Evolutionary conservation across 1,139 yeast species (phyloP), one percentile per base, ranked within the genome.

Genomic region (Nakaseomyces uthaithaninus): DNA sequence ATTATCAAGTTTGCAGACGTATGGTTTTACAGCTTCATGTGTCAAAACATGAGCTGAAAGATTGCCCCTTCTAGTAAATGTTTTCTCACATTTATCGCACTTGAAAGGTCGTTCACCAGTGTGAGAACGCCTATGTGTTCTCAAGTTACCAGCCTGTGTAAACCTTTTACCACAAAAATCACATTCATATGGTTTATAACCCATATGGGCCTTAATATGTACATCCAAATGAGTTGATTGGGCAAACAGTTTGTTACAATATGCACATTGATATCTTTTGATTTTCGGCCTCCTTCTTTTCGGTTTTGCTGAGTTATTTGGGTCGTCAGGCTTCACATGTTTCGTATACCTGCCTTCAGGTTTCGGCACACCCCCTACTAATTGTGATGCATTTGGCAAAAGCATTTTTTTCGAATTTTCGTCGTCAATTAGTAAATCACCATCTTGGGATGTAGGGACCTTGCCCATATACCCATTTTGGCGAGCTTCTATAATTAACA

Each of bases 51-150:
- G 96, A 6, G 94, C 94, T 15, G 91, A 87, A 51, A 84, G 69
- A 63, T 87, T 87, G 16, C 96, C 96, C 60, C 87, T 83, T 54
- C 95, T 74, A 40, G 94, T 85, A 59, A 89, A 89, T 27, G 77
- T 71, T 44, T 85, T 73, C 24, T 73, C 74, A 60, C 95, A 86
- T n/a, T 73, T 65, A 23, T 79, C 80, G 63, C 95, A 86, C 33
- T 73, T 68, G 53, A 82, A 85, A 3, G 95, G 95, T 57, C 82
- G 82, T 53, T 86, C 95, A 23, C 96, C 96, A 1, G 96, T 87
- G 57, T 89, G 96, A 20, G 87, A 68, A 46, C 95, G 68, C 51
- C 81, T 69, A 65, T 89, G 97, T 1, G 95, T 87, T 46, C 94
- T 72, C 54, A 89, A 67, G 60, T 89, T 91, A 15, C 96, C 95